A percentile compares a stretch with the other conserved stretches of the same genome.
phyloP scores from a whole-genome alignment of 2,329 filamentous ascomycete species.

The Aureobasidium lini region DNA sequence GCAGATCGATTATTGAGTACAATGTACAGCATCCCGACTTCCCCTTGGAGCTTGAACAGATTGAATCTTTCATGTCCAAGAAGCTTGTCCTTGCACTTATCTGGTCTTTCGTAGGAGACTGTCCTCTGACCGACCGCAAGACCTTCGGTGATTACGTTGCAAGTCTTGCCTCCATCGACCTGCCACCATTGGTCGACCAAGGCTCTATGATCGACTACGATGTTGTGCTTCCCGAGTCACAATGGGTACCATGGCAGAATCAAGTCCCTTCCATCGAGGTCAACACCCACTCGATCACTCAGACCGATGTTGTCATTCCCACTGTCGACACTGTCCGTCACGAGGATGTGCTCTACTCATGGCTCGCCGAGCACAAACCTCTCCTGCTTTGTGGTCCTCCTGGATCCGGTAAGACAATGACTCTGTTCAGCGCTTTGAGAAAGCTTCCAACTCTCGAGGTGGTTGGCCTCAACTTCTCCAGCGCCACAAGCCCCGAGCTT shows the following conservation, averaged over 20 bases:
- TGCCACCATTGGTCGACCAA: constrained; percentile 49
- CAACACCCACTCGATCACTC: constrained; percentile 95
- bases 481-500: constrained; percentile 93
- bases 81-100: constrained; percentile 87
- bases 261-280: constrained; percentile 92
- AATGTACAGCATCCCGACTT: constrained; percentile 93
- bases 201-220: constrained; percentile 95
- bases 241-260: constrained; percentile 91
- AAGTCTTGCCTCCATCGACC: constrained; percentile 75
- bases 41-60: constrained; percentile 79
- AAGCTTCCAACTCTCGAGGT: constrained; percentile 99
- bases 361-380: constrained; percentile 97
- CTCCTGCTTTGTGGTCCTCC: constrained; percentile 93
- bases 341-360: constrained; percentile 98
- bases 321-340: constrained; percentile 96
- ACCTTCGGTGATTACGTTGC: constrained; percentile 78
- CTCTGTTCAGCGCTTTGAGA: constrained; percentile 89
- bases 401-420: constrained; percentile 99
- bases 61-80: constrained; percentile 85
- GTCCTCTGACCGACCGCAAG: constrained; percentile 80
- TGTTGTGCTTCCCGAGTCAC: constrained; percentile 73
- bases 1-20: constrained; percentile 88
- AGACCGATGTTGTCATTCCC: constrained; percentile 97
- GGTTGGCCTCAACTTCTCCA: constrained; percentile 98
- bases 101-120: constrained; percentile 95